Evolutionary conservation across 306 rosid genomes (phyloP).

Genomic region (Corylus avellana): DNA sequence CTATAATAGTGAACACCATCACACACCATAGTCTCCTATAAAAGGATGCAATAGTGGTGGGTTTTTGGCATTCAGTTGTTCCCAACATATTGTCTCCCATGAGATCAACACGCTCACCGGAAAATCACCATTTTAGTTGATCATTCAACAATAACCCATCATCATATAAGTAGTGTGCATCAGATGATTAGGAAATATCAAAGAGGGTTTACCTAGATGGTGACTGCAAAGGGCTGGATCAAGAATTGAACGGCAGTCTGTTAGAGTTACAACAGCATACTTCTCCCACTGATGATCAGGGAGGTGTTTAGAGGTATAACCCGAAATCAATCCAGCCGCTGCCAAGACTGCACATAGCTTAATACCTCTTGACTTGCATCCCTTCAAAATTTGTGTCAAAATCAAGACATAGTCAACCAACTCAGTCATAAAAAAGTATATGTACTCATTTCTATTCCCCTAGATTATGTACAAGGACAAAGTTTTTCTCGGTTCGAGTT

Average conservation of each 20-base stretch:
- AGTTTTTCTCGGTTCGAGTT: too few relatives aligned
- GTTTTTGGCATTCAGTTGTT: too few relatives aligned
- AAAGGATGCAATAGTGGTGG: too few relatives aligned
- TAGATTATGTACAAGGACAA: not conserved
- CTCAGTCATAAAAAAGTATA: not conserved
- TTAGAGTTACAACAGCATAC: slow-evolving; percentile 77
- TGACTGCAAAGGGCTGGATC: slow-evolving; percentile 65
- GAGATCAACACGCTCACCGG: too few relatives aligned
- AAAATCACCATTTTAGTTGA: too few relatives aligned
- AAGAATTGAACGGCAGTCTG: slow-evolving; percentile 78
- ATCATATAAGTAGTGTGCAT: not conserved
- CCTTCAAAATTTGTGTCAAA: slow-evolving; percentile 46
- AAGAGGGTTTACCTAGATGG: slow-evolving; percentile 55
- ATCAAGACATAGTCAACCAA: not conserved
- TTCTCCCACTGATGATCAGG: slow-evolving; percentile 64
- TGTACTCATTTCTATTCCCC: not conserved
- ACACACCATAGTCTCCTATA: too few relatives aligned
- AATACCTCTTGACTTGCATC: slow-evolving; percentile 74
- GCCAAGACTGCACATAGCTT: slow-evolving; percentile 74
- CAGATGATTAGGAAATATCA: slow-evolving; percentile 6
- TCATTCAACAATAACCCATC: too few relatives aligned
- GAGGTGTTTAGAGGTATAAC: slow-evolving; percentile 54
- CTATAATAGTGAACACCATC: too few relatives aligned
- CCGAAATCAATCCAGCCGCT: slow-evolving; percentile 79
- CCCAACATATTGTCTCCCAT: too few relatives aligned